Evolutionary conservation across 2,329 filamentous ascomycete species (phyloP).

Genomic region (Diplodia intermedia): DNA sequence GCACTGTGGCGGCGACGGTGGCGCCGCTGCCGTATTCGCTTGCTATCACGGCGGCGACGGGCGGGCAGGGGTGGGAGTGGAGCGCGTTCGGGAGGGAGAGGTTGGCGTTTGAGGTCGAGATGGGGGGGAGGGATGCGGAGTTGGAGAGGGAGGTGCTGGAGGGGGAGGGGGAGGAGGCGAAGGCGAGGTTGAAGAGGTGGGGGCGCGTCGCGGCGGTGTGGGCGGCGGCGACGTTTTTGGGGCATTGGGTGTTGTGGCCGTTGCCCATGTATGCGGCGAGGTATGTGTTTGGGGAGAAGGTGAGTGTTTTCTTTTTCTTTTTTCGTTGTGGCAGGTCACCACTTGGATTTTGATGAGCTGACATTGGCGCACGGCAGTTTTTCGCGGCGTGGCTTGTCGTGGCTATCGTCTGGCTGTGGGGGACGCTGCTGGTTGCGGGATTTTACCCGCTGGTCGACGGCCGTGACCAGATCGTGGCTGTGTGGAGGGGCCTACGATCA

Average conservation of each 20-base stretch:
- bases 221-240: constrained; percentile 59
- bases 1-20: constrained; percentile 58
- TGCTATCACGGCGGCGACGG: constrained; percentile 55
- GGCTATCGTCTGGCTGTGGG: constrained; percentile 62
- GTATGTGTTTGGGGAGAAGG: constrained; percentile 57
- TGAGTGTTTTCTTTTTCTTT: constrained; percentile 35
- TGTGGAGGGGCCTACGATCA: constrained; percentile 34
- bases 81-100: constrained; percentile 42
- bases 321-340: not conserved
- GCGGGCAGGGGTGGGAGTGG: constrained; percentile 52
- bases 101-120: constrained; percentile 45
- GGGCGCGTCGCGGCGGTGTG: constrained; percentile 55
- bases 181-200: constrained; percentile 55
- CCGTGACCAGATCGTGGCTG: constrained; percentile 43
- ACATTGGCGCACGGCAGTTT: constrained; percentile 44
- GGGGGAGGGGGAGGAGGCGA: constrained; percentile 21
- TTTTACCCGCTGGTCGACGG: constrained; percentile 61
- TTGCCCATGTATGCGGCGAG: constrained; percentile 62
- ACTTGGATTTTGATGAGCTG: not conserved
- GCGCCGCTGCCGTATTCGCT: constrained; percentile 55
- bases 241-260: constrained; percentile 63
- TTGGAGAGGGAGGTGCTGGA: constrained; percentile 37
- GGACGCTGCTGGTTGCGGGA: constrained; percentile 57
- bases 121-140: constrained; percentile 16
- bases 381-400: constrained; percentile 60